Percentiles rank a stretch among this genome's conserved stretches.
phyloP scores from a whole-genome alignment of 2,329 filamentous ascomycete genomes.

The Thermochaetoides dissita region DNA sequence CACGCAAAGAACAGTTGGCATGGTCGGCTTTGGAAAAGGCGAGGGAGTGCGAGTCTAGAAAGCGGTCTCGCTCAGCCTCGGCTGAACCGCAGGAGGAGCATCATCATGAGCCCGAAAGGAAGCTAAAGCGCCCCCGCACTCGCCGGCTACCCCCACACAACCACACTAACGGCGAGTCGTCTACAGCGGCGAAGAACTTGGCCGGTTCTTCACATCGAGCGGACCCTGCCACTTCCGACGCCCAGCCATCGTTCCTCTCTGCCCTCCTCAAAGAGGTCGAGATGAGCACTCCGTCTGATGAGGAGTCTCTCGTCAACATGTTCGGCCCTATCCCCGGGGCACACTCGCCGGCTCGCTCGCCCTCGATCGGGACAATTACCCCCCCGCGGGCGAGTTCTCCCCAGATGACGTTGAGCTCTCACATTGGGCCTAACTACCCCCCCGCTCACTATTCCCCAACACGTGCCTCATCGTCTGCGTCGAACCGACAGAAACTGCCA shows the following conservation, averaged over 20 bases:
- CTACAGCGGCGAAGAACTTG: slow-evolving; percentile 12
- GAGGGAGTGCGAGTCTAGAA: slow-evolving; percentile 55
- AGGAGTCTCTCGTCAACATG: slow-evolving; percentile 33
- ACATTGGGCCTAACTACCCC: slow-evolving; percentile 60
- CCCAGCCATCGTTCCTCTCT: slow-evolving; percentile 66
- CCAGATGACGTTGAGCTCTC: slow-evolving; percentile 51
- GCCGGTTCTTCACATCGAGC: no score
- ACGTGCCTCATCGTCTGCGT: slow-evolving; percentile 12
- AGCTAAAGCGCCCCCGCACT: slow-evolving; percentile 75
- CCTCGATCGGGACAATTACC: slow-evolving; percentile 51
- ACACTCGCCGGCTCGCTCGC: slow-evolving; percentile 50
- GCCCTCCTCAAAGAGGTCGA: slow-evolving; percentile 83
- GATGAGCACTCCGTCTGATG: slow-evolving; percentile 43
- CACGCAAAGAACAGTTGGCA: slow-evolving; percentile 64
- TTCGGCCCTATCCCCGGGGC: slow-evolving; percentile 24
- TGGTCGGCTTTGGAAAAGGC: slow-evolving; percentile 88
- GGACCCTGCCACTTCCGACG: slow-evolving; percentile 19
- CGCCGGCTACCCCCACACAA: slow-evolving; percentile 38
- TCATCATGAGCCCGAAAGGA: slow-evolving; percentile 60
- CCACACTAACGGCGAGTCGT: slow-evolving; percentile 31
- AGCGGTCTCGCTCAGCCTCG: slow-evolving; percentile 56
- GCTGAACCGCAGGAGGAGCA: slow-evolving; percentile 56
- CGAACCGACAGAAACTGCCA: no score
- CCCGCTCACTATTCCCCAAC: slow-evolving; percentile 60
- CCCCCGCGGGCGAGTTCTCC: slow-evolving; percentile 58